phyloP scores from a whole-genome alignment of 2,329 filamentous ascomycete species.

The Emergomyces orientalis region DNA sequence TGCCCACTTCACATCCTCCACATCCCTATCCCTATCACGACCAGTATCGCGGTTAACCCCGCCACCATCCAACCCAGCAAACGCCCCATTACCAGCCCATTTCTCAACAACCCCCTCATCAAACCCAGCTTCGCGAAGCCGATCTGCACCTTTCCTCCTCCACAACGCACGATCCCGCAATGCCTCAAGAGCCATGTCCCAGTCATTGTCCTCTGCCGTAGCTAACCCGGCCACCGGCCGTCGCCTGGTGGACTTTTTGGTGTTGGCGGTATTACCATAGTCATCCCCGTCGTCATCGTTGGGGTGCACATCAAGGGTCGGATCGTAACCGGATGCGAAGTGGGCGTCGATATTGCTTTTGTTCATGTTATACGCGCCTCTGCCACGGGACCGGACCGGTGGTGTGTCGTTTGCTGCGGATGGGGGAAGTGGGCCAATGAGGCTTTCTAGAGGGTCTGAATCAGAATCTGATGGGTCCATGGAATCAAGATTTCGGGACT shows the following conservation, averaged over 20 bases:
- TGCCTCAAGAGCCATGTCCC: slow-evolving; percentile 71
- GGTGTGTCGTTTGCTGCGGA: slow-evolving; percentile 31
- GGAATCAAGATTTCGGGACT: not conserved
- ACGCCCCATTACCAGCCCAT: slow-evolving; percentile 56
- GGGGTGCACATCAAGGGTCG: slow-evolving; percentile 35
- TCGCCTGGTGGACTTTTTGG: slow-evolving; percentile 37
- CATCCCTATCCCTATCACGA: slow-evolving; percentile 43
- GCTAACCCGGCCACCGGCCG: slow-evolving; percentile 35
- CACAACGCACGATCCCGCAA: slow-evolving; percentile 71
- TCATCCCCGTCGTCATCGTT: slow-evolving; percentile 42
- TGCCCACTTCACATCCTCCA: slow-evolving; percentile 64
- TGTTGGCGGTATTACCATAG: slow-evolving; percentile 37
- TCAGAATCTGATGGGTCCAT: slow-evolving; percentile 1
- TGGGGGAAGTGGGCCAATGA: slow-evolving; percentile 64
- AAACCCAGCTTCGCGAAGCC: slow-evolving; percentile 69
- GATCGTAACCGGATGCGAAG: slow-evolving; percentile 60
- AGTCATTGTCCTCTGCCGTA: slow-evolving; percentile 51
- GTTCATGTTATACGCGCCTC: slow-evolving; percentile 53
- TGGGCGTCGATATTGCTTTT: slow-evolving; percentile 66
- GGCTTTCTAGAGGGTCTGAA: slow-evolving; percentile 25
- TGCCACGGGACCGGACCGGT: slow-evolving; percentile 52
- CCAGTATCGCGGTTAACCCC: slow-evolving; percentile 13
- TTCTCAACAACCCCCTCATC: slow-evolving; percentile 62
- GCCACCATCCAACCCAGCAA: slow-evolving; percentile 34
- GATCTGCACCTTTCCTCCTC: slow-evolving; percentile 63